A percentile compares a stretch with the other conserved stretches of the same genome.
Evolutionary conservation across 176 grass and related monocot species (phyloP).

Genomic region (Aegilops sharonensis): DNA sequence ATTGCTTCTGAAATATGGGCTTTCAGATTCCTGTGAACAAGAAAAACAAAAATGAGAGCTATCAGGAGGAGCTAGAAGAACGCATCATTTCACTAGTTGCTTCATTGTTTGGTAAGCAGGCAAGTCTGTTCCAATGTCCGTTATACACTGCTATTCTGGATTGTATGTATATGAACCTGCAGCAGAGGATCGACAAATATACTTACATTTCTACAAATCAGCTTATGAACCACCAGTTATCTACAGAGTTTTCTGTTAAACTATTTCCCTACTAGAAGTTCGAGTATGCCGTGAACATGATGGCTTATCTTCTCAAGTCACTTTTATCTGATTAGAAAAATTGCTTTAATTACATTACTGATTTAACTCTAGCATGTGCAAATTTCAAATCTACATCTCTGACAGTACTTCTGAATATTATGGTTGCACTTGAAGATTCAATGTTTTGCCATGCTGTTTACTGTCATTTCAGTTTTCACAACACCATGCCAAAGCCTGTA

Average conservation of each 20-base stretch:
- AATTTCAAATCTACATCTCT: background rate
- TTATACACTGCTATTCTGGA: background rate
- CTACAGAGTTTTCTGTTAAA: background rate
- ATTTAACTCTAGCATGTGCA: constrained; percentile 1
- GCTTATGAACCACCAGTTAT: background rate
- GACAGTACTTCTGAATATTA: background rate
- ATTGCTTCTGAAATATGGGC: constrained; percentile 14
- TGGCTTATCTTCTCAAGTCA: background rate
- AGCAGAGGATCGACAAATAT: background rate
- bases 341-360: background rate
- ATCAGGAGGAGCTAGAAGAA: constrained; percentile 91
- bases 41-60: constrained; percentile 88
- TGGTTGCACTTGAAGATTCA: background rate
- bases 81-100: constrained; percentile 89
- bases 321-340: constrained; percentile 8
- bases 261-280: background rate
- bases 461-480: background rate
- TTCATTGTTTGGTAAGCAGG: constrained; percentile 96
- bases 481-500: constrained; percentile 14
- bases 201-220: background rate
- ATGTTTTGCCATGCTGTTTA: background rate
- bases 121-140: constrained; percentile 27
- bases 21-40: constrained; percentile 75
- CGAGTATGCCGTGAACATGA: background rate
- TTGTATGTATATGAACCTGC: background rate